Evolutionary conservation across 2,329 filamentous ascomycete species (phyloP), one percentile per base, ranked within the genome.

Genomic region (Zymoseptoria tritici): DNA sequence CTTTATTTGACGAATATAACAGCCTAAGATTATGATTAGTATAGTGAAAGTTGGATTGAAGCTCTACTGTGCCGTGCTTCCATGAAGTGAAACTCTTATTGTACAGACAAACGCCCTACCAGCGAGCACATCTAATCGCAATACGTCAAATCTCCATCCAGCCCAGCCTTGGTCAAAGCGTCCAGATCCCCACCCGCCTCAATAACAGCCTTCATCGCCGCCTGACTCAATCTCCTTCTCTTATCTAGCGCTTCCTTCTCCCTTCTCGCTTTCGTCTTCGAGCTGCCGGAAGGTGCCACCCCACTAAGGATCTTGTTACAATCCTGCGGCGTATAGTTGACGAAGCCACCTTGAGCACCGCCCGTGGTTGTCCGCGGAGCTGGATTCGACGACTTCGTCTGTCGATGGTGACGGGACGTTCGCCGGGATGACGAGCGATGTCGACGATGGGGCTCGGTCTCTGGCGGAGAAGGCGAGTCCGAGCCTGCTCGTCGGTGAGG

Each of bases 231-330:
- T 71, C 83, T 81, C 66, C 86, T 77, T 68, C 89, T 80, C 75
- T 87, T 86, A 70, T 97, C 93, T 57, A 83, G 80, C 1, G 90
- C 90, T 77, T 97, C 93, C 73, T 90, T 89, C 74, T 97, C 93
- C 55, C 94, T 79, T 58, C 91, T 79, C n/a, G 91, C 91, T 73
- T 97, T 97, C 8, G 94, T 97, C 82, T 97, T 97, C 66, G 85
- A 89, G 67, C 87, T 91, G 9, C 94, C 94, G 65, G 88, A 92
- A 0, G 93, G 93, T 52, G 94, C 94, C 11, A 99, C 94, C 4
- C 92, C 93, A 7, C 85, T 90, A 74, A 99, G 84, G 51, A 99
- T 86, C 71, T 88, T 84, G 13, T 82, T 79, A 68, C 86, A 87
- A 73, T 99, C 92, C 55, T 82, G 80, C 0, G 91, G 87, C 0